Conservation (phyloP, 176 grass and related monocot species). For the Phragmites australis region DNA sequence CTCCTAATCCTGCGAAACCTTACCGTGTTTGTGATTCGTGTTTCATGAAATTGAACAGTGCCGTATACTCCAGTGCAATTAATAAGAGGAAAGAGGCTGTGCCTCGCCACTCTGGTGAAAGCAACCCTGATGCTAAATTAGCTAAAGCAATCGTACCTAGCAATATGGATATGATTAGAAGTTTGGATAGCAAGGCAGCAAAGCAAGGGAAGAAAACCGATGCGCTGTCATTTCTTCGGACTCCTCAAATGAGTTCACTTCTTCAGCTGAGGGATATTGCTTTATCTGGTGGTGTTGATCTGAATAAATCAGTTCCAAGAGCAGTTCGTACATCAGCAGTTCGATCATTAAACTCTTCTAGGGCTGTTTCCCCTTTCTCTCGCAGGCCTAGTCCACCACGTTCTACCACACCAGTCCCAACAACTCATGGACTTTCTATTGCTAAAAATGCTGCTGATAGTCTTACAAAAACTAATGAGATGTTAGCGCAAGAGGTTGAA, state of each 20-base stretch:
- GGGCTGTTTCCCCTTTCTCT: slow-evolving; percentile 96
- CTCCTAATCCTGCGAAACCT: slow-evolving; percentile 87
- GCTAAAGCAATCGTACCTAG: slow-evolving; percentile 57
- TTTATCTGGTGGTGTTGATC: slow-evolving; percentile 67
- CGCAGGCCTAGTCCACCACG: slow-evolving; percentile 79
- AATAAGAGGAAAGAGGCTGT: slow-evolving; percentile 67
- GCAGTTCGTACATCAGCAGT: slow-evolving; percentile 51
- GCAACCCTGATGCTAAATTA: slow-evolving; percentile 59
- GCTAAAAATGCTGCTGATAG: slow-evolving; percentile 66
- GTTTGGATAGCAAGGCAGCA: slow-evolving; percentile 72
- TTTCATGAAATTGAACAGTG: slow-evolving; percentile 83
- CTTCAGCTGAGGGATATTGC: slow-evolving; percentile 73
- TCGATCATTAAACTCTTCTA: slow-evolving; percentile 76
- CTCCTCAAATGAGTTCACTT: slow-evolving; percentile 73
- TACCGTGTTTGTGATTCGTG: slow-evolving; percentile 96
- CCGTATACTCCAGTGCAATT: slow-evolving; percentile 46
- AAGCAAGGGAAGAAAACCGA: slow-evolving; percentile 69
- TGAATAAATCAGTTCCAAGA: slow-evolving; percentile 67
- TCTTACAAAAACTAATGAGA: slow-evolving; percentile 79
- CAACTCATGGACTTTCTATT: slow-evolving; percentile 78
- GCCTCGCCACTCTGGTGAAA: slow-evolving; percentile 59
- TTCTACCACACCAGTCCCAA: slow-evolving; percentile 79
- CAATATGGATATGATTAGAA: slow-evolving; percentile 90
- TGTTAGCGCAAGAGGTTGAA: slow-evolving; percentile 86
- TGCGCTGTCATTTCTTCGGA: slow-evolving; percentile 55